Percentiles rank a stretch among this genome's conserved stretches.
Conservation (phyloP, 176 grass and related monocot species). For the Miscanthus lutarioriparius region DNA sequence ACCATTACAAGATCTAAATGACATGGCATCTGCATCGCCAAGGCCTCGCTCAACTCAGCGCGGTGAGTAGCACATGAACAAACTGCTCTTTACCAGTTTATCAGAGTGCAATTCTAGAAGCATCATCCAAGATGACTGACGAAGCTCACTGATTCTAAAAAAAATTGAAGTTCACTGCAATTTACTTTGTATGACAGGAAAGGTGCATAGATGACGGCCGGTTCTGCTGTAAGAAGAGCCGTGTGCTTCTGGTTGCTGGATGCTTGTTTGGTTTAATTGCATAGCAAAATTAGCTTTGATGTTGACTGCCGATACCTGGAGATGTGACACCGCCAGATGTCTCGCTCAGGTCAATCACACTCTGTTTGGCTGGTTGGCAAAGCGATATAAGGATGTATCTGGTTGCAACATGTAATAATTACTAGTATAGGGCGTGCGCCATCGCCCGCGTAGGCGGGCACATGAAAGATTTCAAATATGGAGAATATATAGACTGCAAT, state of each 20-base stretch:
- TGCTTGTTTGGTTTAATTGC: slow-evolving; percentile 43
- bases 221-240: neutral
- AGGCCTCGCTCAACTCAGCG: slow-evolving; percentile 58
- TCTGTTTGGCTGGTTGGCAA: neutral
- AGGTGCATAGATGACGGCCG: slow-evolving; percentile 38
- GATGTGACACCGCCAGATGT: slow-evolving; percentile 18
- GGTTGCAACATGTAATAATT: slow-evolving; percentile 37
- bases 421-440: too few species aligned
- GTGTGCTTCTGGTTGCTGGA: slow-evolving; percentile 11
- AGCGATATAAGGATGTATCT: slow-evolving; percentile 4
- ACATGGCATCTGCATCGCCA: slow-evolving; percentile 61
- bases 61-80: slow-evolving; percentile 49
- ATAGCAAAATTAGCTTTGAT: slow-evolving; percentile 26
- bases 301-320: slow-evolving; percentile 15
- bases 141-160: slow-evolving; percentile 18
- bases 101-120: neutral
- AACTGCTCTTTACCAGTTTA: neutral
- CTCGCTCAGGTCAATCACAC: slow-evolving; percentile 14
- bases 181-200: slow-evolving; percentile 43
- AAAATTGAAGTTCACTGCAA: neutral
- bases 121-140: neutral
- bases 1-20: slow-evolving; percentile 73
- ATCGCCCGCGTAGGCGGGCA: too few species aligned
- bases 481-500: too few species aligned
- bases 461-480: too few species aligned